Conservation (phyloP, 148 eudicot genomes). For the Hydrangea macrophylla region DNA sequence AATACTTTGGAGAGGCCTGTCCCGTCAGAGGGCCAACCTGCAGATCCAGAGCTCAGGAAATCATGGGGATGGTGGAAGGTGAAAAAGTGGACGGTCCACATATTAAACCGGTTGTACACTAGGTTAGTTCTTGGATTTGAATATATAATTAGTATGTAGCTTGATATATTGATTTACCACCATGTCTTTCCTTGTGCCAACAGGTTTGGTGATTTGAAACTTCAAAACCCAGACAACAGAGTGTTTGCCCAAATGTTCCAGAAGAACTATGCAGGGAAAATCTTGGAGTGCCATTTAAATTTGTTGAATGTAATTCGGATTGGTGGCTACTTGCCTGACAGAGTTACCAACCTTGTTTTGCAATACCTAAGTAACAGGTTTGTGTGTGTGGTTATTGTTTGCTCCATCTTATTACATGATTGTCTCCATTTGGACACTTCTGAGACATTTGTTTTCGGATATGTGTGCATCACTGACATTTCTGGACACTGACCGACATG, state of each 20-base stretch:
- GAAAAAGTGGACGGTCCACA: conserved; percentile 98
- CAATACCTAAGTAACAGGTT: conserved; percentile 96
- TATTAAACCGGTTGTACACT: conserved; percentile 88
- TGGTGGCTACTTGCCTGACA: conserved; percentile 97
- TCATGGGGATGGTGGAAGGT: conserved; percentile 99
- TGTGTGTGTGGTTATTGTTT: conserved; percentile 15
- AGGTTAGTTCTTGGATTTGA: conserved; percentile 46
- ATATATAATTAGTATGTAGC: neutral
- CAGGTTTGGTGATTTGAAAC: conserved; percentile 92
- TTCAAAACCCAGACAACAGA: conserved; percentile 91
- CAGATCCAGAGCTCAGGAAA: conserved; percentile 81
- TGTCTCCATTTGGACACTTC: neutral
- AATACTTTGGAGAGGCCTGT: conserved; percentile 95
- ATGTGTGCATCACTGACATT: too few relatives aligned
- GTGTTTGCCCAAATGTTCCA: conserved; percentile 94
- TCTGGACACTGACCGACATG: too few relatives aligned
- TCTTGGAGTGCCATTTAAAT: conserved; percentile 93
- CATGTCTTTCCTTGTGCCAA: conserved; percentile 5
- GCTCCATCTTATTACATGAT: neutral
- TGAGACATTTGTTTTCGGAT: too few relatives aligned
- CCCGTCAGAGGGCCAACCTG: conserved; percentile 90
- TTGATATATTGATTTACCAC: neutral
- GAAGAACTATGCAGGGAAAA: conserved; percentile 88
- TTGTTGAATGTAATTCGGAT: conserved; percentile 80
- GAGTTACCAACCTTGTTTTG: conserved; percentile 90